Conservation (phyloP, 805 yeast genomes). For the Priceomyces castillae region DNA sequence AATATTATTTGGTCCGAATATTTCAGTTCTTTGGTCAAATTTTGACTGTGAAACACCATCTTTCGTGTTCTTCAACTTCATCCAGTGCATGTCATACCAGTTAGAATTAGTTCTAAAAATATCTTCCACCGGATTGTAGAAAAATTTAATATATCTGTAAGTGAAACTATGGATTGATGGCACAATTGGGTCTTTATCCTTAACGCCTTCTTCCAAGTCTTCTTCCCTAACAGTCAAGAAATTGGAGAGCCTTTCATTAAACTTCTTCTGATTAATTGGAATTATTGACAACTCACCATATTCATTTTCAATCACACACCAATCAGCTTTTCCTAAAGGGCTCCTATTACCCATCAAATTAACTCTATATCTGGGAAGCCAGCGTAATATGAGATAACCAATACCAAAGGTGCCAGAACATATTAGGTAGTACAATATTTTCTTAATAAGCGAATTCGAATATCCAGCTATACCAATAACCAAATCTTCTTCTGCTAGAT, state of each 20-base stretch:
- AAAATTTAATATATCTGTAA: constrained; percentile 79
- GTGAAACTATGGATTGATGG: constrained; percentile 70
- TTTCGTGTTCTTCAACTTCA: constrained; percentile 48
- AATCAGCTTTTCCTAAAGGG: constrained; percentile 80
- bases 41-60: constrained; percentile 71
- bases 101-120: constrained; percentile 76
- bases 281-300: constrained; percentile 77
- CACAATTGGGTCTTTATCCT: constrained; percentile 58
- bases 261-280: constrained; percentile 55
- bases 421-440: constrained; percentile 47
- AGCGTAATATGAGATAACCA: constrained; percentile 68
- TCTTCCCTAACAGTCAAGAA: constrained; percentile 43
- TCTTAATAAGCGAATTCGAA: constrained; percentile 47
- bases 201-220: constrained; percentile 21
- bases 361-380: constrained; percentile 81
- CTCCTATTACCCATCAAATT: constrained; percentile 59
- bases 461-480: constrained; percentile 95
- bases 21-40: constrained; percentile 64
- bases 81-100: constrained; percentile 87
- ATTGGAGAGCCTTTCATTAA: constrained; percentile 69
- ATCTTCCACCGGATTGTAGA: constrained; percentile 85
- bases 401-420: constrained; percentile 67
- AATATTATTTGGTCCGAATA: constrained; percentile 77
- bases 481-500: constrained; percentile 92
- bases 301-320: constrained; percentile 93